These are phyloP conservation scores for Clitopilus passeckerianus DNA, from an alignment of 768 basidiomycete species.

Conservation along the genomic window DNA sequence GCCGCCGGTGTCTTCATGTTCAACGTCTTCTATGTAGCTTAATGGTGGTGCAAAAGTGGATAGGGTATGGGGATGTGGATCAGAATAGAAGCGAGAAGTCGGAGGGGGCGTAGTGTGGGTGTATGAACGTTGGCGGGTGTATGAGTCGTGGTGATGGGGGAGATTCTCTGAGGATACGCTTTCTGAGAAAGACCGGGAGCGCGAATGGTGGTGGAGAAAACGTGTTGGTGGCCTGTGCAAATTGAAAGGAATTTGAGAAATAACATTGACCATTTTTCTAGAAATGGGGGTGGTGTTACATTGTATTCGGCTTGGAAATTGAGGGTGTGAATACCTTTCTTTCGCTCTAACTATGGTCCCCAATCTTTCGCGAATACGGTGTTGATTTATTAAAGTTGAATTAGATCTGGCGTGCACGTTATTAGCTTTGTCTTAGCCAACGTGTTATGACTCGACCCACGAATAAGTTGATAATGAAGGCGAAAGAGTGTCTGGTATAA, in stretches of 20 bases:
- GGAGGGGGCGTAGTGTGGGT: not conserved
- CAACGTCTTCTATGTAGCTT: not conserved
- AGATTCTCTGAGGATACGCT: conserved; percentile 15
- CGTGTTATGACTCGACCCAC: not conserved
- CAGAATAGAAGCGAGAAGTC: not conserved
- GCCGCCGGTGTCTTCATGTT: not conserved
- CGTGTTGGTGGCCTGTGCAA: conserved; percentile 27
- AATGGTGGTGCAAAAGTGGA: not conserved
- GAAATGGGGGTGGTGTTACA: not conserved
- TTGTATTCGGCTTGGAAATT: not conserved
- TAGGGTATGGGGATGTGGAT: not conserved
- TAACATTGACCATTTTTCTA: conserved; percentile 72
- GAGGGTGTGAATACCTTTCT: conserved; percentile 42
- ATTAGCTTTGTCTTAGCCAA: not conserved
- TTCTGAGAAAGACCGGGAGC: conserved; percentile 22
- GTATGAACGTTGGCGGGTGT: conserved; percentile 12
- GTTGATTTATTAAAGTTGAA: conserved; percentile 36
- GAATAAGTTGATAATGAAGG: not conserved
- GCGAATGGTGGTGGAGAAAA: conserved; percentile 19
- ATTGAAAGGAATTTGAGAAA: conserved; percentile 57
- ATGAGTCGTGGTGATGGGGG: conserved; percentile 11
- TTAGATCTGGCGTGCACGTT: conserved; percentile 12
- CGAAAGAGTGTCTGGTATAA: conserved; percentile 22
- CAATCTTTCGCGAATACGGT: conserved; percentile 48
- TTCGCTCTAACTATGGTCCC: conserved; percentile 55